Evolutionary conservation across 148 eudicot species (phyloP), one percentile per base, ranked within the genome.

Genomic region (Spergularia marina): DNA sequence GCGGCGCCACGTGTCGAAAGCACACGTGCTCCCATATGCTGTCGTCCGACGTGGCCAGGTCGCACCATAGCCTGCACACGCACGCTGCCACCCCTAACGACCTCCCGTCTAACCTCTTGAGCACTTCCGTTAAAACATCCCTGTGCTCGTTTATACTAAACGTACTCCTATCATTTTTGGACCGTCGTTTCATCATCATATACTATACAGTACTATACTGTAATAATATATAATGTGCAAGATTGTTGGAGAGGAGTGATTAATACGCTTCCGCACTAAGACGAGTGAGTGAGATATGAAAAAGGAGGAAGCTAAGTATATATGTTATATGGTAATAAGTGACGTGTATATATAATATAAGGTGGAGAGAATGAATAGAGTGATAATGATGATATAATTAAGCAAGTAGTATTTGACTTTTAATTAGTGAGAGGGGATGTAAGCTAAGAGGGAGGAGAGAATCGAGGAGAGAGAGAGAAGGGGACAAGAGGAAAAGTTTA

Each of bases 21-120:
- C 98, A 94, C 25, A 94, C 83, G 73, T 82, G 86, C 73, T 94
- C 97, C 98, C 98, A 94, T 0, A 94, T 78, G 11, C 87, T 21
- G 74, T 94, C 96, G 78, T 84, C 88, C 2, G 83, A 67, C 10
- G 83, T 77, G 2, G 79, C 54, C 2, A 89, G 68, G 15, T 86
- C 56, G 17, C 84, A 75, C 98, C 98, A 94, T 6, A 81, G 75
- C 18, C 85, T 79, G 75, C 98, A 94, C 1, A 94, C 98, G 23
- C 91, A 89, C 3, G 97, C 84, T 14, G 98, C 96, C 0, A 77
- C 68, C 4, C 82, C 89, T 2, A 94, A 65, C 4, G 94, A 87
- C 0, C 80, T 82, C 10, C 82, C 86, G 81, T 94, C 98, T 7
- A 94, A 84, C 0, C 93, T 76, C 67, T 82, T 84, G 4, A 94